Evolutionary conservation across 441 rosid species (phyloP).

Genomic region (Erodium moschatum): DNA sequence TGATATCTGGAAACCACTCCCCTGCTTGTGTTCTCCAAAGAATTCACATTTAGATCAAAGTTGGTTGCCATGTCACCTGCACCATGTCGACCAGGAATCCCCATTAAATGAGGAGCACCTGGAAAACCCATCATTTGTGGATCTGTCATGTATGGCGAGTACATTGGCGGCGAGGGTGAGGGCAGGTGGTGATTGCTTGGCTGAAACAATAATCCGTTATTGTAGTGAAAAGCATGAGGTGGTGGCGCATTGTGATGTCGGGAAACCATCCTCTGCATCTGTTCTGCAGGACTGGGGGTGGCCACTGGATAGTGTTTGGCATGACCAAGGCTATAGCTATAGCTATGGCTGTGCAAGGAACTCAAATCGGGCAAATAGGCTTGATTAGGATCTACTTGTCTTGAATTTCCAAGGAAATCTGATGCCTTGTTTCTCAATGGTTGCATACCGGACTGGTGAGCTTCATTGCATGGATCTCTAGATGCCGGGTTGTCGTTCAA

Average conservation of each 20-base stretch:
- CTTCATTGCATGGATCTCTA: background rate
- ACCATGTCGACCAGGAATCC: background rate
- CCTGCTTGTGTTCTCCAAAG: background rate
- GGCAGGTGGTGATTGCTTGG: background rate
- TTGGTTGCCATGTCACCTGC: background rate
- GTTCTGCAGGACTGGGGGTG: background rate
- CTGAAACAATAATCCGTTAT: background rate
- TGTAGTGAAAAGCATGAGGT: background rate
- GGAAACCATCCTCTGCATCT: conserved; percentile 1
- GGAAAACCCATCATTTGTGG: background rate
- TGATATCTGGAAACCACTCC: background rate
- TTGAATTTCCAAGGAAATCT: background rate
- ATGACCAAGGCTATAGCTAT: background rate
- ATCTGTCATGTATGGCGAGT: background rate
- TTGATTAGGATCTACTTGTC: background rate
- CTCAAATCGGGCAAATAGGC: conserved; percentile 1
- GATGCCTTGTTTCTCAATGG: conserved; percentile 3
- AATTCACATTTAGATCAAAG: background rate
- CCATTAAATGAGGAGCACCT: background rate
- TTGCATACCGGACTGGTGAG: background rate
- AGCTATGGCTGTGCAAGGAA: background rate
- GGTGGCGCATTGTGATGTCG: background rate
- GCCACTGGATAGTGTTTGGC: background rate
- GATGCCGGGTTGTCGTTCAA: background rate
- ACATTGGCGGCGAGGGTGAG: background rate